Base-by-base conservation (phyloP, 2,329 filamentous ascomycete genomes). In the Colletotrichum cordylinicola region DNA sequence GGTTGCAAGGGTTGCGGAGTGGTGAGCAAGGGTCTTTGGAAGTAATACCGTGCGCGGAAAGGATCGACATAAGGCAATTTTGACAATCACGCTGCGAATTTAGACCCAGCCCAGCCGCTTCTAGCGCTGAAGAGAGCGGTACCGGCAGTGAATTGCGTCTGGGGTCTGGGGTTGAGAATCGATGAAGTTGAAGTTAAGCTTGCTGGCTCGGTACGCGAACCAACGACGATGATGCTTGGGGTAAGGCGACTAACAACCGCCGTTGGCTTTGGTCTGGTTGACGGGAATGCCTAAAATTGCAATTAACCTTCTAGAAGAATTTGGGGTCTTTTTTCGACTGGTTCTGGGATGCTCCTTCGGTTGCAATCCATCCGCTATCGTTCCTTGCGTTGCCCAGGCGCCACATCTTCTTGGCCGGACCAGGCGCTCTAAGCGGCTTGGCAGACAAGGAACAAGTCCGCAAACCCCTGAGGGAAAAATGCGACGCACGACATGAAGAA, bases 401-500 rank as follows among this genome's bases (percentile, higher is more conserved):
- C 61, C 21, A 43, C 43, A 58, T 66, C 31, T 24, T 65, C 69
- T 71, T 71, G 69, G 58, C 67, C 48, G 24, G 43, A 48, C 69
- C 37, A 55, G 60, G 60, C 56, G 24, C 39, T 71, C 58, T 66
- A 58, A 58, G 69, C 69, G 69, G 43, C 69, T 71, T 71, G 69
- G 69, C 69, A 43, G 61, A 66, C 69, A 65, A 66, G 69, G 69
- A 65, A 61, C 55, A 48, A 21, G 27, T 61, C 21, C 60, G 67
- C 37, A 37, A 68, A 66, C 69, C 69, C 69, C 69, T 71, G 60
- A 66, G 31, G 43, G 15, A 67, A 43, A 66, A 66, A 61, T 71
- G 60, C 48, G 29, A 71, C 69, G 69, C 69, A 66, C 60, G 69
- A 66, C 33, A 66, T 71, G 69, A 71, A 61, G 12, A 58, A 58